Base-by-base conservation (phyloP, 73 alveolate species). In the Blepharisma stoltei region DNA sequence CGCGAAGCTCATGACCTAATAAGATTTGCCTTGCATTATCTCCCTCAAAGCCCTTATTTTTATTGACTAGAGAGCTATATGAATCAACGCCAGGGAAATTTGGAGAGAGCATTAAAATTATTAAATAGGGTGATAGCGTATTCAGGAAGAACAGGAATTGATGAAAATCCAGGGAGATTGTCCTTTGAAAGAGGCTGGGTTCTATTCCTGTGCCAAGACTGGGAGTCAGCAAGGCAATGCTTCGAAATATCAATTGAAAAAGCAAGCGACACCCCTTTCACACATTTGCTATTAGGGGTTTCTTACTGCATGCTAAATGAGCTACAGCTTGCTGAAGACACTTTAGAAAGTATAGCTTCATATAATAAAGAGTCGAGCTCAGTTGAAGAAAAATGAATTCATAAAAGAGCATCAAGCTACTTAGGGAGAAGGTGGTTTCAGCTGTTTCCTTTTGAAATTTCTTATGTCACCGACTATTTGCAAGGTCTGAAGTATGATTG, bases 371-470 rank as follows among this genome's bases (percentile, higher is more conserved):
- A 21, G n/a, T 7, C 48, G 5, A 8, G 1, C 7, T 18, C 37
- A 18, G 1, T 14, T 55, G 78, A 54, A 20, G 73, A 60, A 54
- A 50, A 54, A 21, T 76, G 83, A 54, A 54, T 55, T 6, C 18
- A 50, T 18, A 8, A 44, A 27, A 50, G 83, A 6, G 76, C 83
- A 18, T 25, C 27, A 14, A 8, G 80, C 20, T 76, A 54, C 25
- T 54, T 76, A 23, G 23, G 54, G 25, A 76, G 83, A 76, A 76
- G 77, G 25, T 43, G 83, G 49, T 76, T 54, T 54, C 76, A 53
- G 54, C 14, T 76, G 41, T 76, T 76, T 54, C 83, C 83, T 14
- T 76, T 54, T 54, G 83, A 76, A 44, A 53, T 76, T 32, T 54
- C 54, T 14, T 76, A 76, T 44, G 52, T 76, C 37, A 76, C 83